Conservation (phyloP, 2,329 filamentous ascomycete species). For the Akanthomyces muscarius region DNA sequence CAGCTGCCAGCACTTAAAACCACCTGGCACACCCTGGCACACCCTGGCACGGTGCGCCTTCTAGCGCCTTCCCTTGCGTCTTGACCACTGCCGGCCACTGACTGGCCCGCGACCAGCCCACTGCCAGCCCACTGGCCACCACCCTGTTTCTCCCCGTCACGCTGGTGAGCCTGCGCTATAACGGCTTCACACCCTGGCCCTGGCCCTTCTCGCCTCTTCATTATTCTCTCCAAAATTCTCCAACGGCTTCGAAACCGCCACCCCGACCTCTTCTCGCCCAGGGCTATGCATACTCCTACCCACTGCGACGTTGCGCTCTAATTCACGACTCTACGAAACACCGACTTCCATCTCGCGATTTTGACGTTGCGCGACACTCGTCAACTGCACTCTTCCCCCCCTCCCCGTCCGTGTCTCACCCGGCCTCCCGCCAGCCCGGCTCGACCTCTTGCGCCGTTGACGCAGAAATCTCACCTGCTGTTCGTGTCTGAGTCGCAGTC, state of each 20-base stretch:
- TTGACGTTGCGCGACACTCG: background rate
- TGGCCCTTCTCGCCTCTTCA: background rate
- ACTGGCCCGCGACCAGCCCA: background rate
- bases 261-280: background rate
- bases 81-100: background rate
- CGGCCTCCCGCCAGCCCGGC: slow-evolving; percentile 8
- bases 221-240: slow-evolving; percentile 7
- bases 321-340: background rate
- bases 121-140: background rate
- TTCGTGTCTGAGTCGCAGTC: slow-evolving; percentile 10
- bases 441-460: slow-evolving; percentile 6
- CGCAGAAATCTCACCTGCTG: slow-evolving; percentile 4
- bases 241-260: slow-evolving; percentile 9
- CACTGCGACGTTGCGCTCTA: background rate
- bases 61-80: slow-evolving; percentile 6
- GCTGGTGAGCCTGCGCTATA: background rate
- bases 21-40: background rate
- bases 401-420: slow-evolving; percentile 10
- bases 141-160: background rate
- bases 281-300: background rate
- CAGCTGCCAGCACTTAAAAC: slow-evolving; percentile 15
- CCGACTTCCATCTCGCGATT: background rate
- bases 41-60: background rate
- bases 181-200: slow-evolving; percentile 10
- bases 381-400: background rate